These are phyloP conservation scores for Fusarium sp. DNA, from an alignment of 2,329 filamentous ascomycete genomes.

Conservation along the genomic window DNA sequence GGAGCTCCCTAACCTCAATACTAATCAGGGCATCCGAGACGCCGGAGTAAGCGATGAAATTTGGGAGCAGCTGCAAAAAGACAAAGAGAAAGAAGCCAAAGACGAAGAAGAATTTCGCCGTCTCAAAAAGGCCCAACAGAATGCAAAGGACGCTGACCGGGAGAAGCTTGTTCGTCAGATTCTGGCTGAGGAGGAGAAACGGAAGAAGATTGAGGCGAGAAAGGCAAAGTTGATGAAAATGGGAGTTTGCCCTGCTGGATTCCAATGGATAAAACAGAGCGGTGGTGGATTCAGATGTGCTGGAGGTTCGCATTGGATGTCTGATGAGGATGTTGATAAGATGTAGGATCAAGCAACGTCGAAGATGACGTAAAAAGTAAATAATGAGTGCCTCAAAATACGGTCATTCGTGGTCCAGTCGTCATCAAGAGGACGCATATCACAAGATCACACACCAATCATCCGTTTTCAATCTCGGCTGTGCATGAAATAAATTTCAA, in stretches of 20 bases:
- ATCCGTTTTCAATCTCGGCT: neutral
- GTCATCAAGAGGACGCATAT: neutral
- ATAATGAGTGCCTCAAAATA: neutral
- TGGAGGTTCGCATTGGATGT: conserved; percentile 66
- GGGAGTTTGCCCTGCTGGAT: conserved; percentile 70
- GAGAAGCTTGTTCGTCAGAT: conserved; percentile 52
- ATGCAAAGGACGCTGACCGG: conserved; percentile 47
- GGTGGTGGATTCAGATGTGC: conserved; percentile 70
- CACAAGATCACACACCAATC: neutral
- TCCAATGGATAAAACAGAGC: conserved; percentile 68
- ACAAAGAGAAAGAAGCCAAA: conserved; percentile 55
- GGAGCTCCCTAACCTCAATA: neutral
- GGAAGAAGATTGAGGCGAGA: conserved; percentile 53
- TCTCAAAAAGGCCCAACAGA: conserved; percentile 48
- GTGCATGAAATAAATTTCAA: neutral
- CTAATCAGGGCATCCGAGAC: conserved; percentile 57
- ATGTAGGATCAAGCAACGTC: neutral
- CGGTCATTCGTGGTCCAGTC: neutral
- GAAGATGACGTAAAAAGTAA: neutral
- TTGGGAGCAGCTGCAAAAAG: conserved; percentile 70
- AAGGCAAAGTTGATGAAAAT: conserved; percentile 62
- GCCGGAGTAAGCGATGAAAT: conserved; percentile 67
- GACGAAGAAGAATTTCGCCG: conserved; percentile 53
- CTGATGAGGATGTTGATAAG: conserved; percentile 24
- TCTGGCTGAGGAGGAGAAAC: conserved; percentile 51